phyloP scores from a whole-genome alignment of 2,329 filamentous ascomycete genomes.

The Spiromastix sp. region DNA sequence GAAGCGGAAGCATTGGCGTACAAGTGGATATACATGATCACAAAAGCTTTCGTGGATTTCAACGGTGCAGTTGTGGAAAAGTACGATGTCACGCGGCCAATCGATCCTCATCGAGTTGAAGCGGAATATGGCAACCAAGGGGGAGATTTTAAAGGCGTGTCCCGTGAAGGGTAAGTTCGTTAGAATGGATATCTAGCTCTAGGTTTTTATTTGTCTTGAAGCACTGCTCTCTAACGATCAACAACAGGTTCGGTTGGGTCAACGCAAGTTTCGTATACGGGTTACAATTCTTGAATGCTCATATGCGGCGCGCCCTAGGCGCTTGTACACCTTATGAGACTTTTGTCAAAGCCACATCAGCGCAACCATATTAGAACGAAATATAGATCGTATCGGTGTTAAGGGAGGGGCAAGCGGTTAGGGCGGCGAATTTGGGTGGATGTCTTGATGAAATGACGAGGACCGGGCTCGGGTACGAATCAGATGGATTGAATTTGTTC shows the following conservation, averaged over 20 bases:
- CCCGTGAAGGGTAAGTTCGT: conserved; percentile 76
- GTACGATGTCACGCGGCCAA: conserved; percentile 85
- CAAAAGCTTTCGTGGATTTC: conserved; percentile 95
- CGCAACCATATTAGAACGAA: conserved; percentile 3
- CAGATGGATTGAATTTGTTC: too few relatives aligned
- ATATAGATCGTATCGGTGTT: too few relatives aligned
- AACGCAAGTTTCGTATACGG: conserved; percentile 97
- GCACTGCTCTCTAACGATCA: conserved; percentile 5
- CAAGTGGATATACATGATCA: conserved; percentile 97
- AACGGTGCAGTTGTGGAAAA: conserved; percentile 98
- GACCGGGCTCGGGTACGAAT: too few relatives aligned
- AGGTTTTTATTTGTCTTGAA: background rate
- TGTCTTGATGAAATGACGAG: too few relatives aligned
- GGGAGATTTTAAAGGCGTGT: conserved; percentile 86
- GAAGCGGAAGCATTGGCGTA: conserved; percentile 86
- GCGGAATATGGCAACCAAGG: conserved; percentile 98
- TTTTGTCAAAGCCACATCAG: conserved; percentile 55
- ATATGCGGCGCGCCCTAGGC: conserved; percentile 81
- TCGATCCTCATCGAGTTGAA: conserved; percentile 87
- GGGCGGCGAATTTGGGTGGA: too few relatives aligned
- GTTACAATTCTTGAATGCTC: conserved; percentile 74
- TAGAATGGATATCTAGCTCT: conserved; percentile 1
- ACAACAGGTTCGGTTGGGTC: conserved; percentile 84
- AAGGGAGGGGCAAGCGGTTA: conserved; percentile 2
- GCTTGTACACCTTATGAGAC: conserved; percentile 79